A percentile compares a stretch with the other conserved stretches of the same genome.
Conservation (phyloP, 768 basidiomycete genomes). For the Boletus sensibilis region DNA sequence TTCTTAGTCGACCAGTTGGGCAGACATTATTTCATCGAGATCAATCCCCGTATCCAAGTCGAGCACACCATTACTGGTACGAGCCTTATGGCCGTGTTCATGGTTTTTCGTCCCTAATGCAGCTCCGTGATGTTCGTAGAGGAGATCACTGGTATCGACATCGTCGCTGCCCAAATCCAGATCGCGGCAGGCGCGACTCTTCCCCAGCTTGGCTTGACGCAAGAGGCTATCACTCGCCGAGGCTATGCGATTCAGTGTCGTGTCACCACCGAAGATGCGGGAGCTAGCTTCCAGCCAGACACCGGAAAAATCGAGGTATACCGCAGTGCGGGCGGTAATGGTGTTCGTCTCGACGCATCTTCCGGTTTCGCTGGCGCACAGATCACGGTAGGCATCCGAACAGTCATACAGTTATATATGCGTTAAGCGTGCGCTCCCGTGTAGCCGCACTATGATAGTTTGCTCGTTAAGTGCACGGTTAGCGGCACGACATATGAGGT, state of each 20-base stretch:
- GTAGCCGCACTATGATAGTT: slow-evolving; percentile 96
- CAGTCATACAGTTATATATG: not conserved
- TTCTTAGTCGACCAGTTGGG: slow-evolving; percentile 97
- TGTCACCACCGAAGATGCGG: slow-evolving; percentile 95
- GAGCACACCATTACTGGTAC: slow-evolving; percentile 98
- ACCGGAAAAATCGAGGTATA: slow-evolving; percentile 99
- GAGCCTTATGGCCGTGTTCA: slow-evolving; percentile 13
- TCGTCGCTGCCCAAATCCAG: slow-evolving; percentile 98
- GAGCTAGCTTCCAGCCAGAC: slow-evolving; percentile 92
- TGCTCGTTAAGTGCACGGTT: slow-evolving; percentile 94
- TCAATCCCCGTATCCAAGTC: slow-evolving; percentile 99
- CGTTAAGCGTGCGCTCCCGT: slow-evolving; percentile 1
- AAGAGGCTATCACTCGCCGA: slow-evolving; percentile 93
- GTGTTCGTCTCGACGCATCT: slow-evolving; percentile 93
- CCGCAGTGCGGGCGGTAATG: slow-evolving; percentile 97
- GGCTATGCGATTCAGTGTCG: slow-evolving; percentile 99
- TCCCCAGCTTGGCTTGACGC: slow-evolving; percentile 90
- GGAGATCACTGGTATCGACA: slow-evolving; percentile 99
- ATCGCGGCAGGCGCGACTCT: slow-evolving; percentile 98
- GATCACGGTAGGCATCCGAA: slow-evolving; percentile 72
- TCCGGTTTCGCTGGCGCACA: slow-evolving; percentile 99
- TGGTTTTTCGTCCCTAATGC: not conserved
- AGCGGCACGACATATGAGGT: slow-evolving; percentile 98
- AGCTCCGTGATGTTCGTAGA: slow-evolving; percentile 48
- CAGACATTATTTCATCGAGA: slow-evolving; percentile 98